Evolutionary conservation across 2,329 filamentous ascomycete genomes (phyloP).

Genomic region (Cladosporium sp.): DNA sequence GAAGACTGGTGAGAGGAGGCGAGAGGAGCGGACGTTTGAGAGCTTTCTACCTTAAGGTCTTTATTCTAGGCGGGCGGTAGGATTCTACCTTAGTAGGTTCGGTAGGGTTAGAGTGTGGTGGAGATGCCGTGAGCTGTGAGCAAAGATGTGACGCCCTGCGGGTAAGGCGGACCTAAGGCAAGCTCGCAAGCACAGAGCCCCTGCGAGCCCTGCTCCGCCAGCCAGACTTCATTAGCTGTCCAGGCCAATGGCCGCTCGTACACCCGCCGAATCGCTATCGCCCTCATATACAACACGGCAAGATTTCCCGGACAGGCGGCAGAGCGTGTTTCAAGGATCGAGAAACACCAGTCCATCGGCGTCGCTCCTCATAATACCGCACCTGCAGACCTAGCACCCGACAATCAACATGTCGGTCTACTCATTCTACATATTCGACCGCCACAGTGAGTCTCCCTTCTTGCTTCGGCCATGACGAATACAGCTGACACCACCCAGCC

Average conservation of each 20-base stretch:
- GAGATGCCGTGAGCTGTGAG: not conserved
- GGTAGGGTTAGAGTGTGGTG: not conserved
- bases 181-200: not conserved
- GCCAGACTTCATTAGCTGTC: not conserved
- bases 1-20: not conserved
- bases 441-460: slow-evolving; percentile 70
- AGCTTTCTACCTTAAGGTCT: too few relatives aligned
- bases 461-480: not conserved
- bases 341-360: not conserved
- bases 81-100: not conserved
- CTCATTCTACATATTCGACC: slow-evolving; percentile 98
- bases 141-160: not conserved
- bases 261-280: not conserved
- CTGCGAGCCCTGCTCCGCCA: not conserved
- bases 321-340: not conserved
- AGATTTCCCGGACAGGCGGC: not conserved
- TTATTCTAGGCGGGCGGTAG: too few relatives aligned
- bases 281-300: not conserved
- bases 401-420: slow-evolving; percentile 74
- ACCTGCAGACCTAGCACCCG: not conserved
- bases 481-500: slow-evolving; percentile 49
- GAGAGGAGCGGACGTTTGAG: not conserved
- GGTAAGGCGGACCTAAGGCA: not conserved
- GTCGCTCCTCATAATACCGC: not conserved
- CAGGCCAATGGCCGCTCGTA: not conserved